Base-by-base conservation (phyloP, 495 filamentous ascomycete species). In the Penicillium riverlandense region DNA sequence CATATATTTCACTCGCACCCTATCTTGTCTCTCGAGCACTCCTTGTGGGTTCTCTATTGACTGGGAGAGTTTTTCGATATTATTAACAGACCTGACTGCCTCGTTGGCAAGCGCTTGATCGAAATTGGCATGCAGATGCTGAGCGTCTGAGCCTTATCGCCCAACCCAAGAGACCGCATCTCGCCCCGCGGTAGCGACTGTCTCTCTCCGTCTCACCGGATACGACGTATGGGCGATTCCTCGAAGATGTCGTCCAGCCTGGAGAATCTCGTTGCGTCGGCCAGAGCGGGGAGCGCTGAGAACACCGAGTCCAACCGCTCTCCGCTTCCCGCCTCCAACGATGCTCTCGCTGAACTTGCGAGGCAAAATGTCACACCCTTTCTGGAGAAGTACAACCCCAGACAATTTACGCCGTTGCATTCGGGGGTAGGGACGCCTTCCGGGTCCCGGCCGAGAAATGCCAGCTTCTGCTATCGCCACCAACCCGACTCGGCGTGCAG, bases 401-500 rank as follows among this genome's bases (percentile, higher is more conserved):
- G 77, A 34, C 77, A 89, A 57, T 94, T 95, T 62, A 85, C 85
- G 3, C 84, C 84, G 2, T 64, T 82, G 40, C 81, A 48, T 61
- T 70, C 51, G 35, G 57, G 54, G 30, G 54, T 54, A 16, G 57
- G 52, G 3, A 41, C 54, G n/a, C 54, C 57, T 5, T 42, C 55
- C 13, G 57, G 65, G 6, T 57, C 66, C 40, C 70, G 62, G 48
- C 65, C 54, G 12, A 58, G 54, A 29, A 96, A 92, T 59, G 92
- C 88, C 38, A 89, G 85, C 61, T 97, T 88, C 68, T 99, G 92
- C 64, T 97, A 99, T 63, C 82, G 92, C 29, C 92, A 99, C 61
- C 77, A 86, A 36, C 94, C 92, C 14, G 94, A 97, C 57, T 79
- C 91, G 28, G 96, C 96, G 68, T 99, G 92, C 64, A 70, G 88